Evolutionary conservation across 805 yeast genomes (phyloP).

Genomic region (Kazachstania africana): DNA sequence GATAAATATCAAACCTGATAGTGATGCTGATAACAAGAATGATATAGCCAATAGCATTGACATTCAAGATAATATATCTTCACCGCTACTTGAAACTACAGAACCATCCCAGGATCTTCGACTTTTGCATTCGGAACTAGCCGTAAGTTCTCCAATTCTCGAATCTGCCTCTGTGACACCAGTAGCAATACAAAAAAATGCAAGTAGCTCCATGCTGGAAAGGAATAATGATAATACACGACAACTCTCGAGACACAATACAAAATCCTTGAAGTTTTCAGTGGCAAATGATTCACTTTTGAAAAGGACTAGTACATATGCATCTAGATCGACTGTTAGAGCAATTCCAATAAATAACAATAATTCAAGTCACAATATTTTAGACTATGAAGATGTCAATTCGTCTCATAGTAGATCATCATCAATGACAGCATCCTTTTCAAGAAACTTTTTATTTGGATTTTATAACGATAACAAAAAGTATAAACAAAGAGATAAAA

Average conservation of each 20-base stretch:
- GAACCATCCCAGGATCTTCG: background rate
- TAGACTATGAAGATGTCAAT: conserved; percentile 26
- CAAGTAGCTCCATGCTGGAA: background rate
- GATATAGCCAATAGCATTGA: background rate
- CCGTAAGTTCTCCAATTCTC: background rate
- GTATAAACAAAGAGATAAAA: conserved; percentile 12
- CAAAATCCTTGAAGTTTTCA: conserved; percentile 12
- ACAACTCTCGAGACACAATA: background rate
- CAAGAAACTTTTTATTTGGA: conserved; percentile 32
- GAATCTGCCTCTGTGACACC: background rate
- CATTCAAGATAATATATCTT: background rate
- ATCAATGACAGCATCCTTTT: conserved; percentile 31
- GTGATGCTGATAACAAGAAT: conserved; percentile 1
- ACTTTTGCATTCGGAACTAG: background rate
- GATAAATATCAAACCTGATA: background rate
- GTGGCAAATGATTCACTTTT: conserved; percentile 13
- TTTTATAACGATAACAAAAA: conserved; percentile 24
- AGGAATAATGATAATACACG: background rate
- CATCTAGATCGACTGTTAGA: conserved; percentile 24
- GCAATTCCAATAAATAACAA: conserved; percentile 24
- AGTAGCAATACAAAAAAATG: background rate
- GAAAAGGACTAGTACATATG: conserved; percentile 25
- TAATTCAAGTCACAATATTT: conserved; percentile 5
- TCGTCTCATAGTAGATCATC: conserved; percentile 30
- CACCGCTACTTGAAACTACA: background rate